phyloP scores from a whole-genome alignment of 2,329 filamentous ascomycete species.

The Atkinsonella texensis region DNA sequence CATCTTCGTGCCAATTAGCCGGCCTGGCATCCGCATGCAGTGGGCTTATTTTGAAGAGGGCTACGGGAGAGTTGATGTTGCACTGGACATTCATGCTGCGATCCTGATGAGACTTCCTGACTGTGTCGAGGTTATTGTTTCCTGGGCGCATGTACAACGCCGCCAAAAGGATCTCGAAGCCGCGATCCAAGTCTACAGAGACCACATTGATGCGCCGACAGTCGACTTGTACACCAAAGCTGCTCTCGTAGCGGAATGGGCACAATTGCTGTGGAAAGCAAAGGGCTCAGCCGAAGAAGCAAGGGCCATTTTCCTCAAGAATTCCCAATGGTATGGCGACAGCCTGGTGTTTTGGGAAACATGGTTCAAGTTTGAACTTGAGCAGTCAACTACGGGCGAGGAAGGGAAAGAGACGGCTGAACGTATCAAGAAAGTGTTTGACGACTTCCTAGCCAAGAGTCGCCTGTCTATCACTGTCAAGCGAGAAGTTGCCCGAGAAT shows the following conservation, averaged over 20 bases:
- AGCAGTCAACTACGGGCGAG: constrained; percentile 59
- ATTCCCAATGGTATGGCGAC: constrained; percentile 72
- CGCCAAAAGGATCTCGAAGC: constrained; percentile 74
- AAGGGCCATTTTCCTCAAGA: constrained; percentile 69
- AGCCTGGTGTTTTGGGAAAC: constrained; percentile 82
- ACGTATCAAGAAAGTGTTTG: constrained; percentile 70
- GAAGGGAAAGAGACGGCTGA: constrained; percentile 53
- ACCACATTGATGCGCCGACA: constrained; percentile 61
- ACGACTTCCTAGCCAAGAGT: constrained; percentile 62
- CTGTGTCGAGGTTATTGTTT: constrained; percentile 77
- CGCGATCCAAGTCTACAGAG: constrained; percentile 72
- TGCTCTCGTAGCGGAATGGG: constrained; percentile 80
- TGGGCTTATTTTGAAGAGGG: constrained; percentile 95
- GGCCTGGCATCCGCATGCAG: constrained; percentile 72
- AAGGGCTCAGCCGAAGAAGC: constrained; percentile 73
- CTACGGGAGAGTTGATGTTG: constrained; percentile 61
- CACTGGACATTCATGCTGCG: constrained; percentile 72
- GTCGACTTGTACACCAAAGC: constrained; percentile 74
- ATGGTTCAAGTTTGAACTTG: constrained; percentile 80
- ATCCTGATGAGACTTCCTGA: constrained; percentile 67
- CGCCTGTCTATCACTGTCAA: constrained; percentile 54
- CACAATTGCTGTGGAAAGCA: constrained; percentile 73
- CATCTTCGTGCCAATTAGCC: constrained; percentile 79
- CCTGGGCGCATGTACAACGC: constrained; percentile 75
- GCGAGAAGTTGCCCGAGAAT: constrained; percentile 63